Conservation (phyloP, 1,284 basidiomycete species). For the Cerrena zonata region DNA sequence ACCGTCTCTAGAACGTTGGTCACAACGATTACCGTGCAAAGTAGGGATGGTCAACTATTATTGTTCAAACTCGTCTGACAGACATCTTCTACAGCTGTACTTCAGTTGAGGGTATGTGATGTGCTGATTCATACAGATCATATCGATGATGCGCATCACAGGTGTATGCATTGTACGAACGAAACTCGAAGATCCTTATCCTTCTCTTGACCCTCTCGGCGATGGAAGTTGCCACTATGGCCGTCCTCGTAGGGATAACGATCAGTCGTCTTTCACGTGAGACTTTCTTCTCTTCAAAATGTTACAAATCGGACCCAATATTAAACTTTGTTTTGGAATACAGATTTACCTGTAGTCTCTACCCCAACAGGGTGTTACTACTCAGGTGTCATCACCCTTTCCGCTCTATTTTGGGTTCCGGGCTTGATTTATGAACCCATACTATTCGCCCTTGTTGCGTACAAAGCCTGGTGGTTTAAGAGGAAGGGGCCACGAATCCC, state of each 20-base stretch:
- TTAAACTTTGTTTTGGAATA: too few species aligned
- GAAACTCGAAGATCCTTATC: slow-evolving; percentile 14
- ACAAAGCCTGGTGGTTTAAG: slow-evolving; percentile 16
- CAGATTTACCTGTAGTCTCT: slow-evolving; percentile 22
- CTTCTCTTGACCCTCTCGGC: slow-evolving; percentile 15
- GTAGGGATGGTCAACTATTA: slow-evolving; percentile 6
- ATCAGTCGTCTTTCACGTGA: slow-evolving; percentile 17
- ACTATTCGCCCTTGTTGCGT: slow-evolving; percentile 21
- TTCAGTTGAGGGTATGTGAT: slow-evolving; percentile 16
- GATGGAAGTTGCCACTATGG: slow-evolving; percentile 19
- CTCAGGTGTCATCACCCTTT: slow-evolving; percentile 16
- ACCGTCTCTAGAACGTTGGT: slow-evolving; percentile 10
- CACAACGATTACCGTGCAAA: slow-evolving; percentile 16
- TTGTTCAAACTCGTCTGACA: neutral
- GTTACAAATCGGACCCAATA: neutral
- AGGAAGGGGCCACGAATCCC: slow-evolving; percentile 4
- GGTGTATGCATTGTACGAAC: slow-evolving; percentile 25
- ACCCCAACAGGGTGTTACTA: slow-evolving; percentile 24
- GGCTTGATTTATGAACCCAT: slow-evolving; percentile 24
- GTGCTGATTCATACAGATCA: neutral
- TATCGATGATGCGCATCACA: slow-evolving; percentile 1
- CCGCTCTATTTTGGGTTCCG: slow-evolving; percentile 24
- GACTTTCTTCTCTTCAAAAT: slow-evolving; percentile 4
- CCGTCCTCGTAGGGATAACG: slow-evolving; percentile 18
- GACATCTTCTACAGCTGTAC: slow-evolving; percentile 8